These are phyloP conservation scores for Boletus coccyginus DNA, from an alignment of 768 basidiomycete genomes.

Conservation along the genomic window DNA sequence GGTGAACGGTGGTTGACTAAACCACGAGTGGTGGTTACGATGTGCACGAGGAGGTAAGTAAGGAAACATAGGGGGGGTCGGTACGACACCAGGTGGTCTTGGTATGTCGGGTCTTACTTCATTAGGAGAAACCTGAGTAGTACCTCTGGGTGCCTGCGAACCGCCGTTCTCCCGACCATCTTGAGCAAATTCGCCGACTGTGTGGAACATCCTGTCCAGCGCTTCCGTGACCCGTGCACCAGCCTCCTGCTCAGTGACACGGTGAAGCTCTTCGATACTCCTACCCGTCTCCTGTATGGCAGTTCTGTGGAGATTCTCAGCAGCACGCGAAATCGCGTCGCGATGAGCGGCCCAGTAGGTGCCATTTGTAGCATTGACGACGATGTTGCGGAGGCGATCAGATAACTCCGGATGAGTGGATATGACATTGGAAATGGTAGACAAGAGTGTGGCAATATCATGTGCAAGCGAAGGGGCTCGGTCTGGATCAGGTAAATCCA, in stretches of 20 bases:
- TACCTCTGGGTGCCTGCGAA: slow-evolving; percentile 1
- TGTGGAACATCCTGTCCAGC: slow-evolving; percentile 54
- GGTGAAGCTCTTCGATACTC: slow-evolving; percentile 45
- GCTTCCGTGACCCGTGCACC: slow-evolving; percentile 61
- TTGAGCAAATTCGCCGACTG: slow-evolving; percentile 41
- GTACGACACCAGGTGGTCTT: slow-evolving; percentile 11
- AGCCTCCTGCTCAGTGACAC: slow-evolving; percentile 61
- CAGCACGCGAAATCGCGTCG: slow-evolving; percentile 55
- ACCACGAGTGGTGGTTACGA: slow-evolving; percentile 26
- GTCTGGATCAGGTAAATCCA: slow-evolving; percentile 33
- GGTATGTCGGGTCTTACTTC: slow-evolving; percentile 3
- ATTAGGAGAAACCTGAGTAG: background rate
- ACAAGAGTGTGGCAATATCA: slow-evolving; percentile 64
- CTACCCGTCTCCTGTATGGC: slow-evolving; percentile 37
- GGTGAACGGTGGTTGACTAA: slow-evolving; percentile 10
- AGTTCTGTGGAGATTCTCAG: slow-evolving; percentile 49
- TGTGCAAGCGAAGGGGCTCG: slow-evolving; percentile 49
- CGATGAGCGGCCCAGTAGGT: slow-evolving; percentile 69
- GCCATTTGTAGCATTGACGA: slow-evolving; percentile 59
- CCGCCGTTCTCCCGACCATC: slow-evolving; percentile 11
- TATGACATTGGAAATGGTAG: slow-evolving; percentile 52
- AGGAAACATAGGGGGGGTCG: slow-evolving; percentile 15
- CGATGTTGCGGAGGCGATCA: slow-evolving; percentile 61
- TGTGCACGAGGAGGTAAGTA: slow-evolving; percentile 16
- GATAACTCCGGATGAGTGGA: slow-evolving; percentile 69